Evolutionary conservation across 2,329 filamentous ascomycete species (phyloP).

Genomic region (Colletotrichum sp.): DNA sequence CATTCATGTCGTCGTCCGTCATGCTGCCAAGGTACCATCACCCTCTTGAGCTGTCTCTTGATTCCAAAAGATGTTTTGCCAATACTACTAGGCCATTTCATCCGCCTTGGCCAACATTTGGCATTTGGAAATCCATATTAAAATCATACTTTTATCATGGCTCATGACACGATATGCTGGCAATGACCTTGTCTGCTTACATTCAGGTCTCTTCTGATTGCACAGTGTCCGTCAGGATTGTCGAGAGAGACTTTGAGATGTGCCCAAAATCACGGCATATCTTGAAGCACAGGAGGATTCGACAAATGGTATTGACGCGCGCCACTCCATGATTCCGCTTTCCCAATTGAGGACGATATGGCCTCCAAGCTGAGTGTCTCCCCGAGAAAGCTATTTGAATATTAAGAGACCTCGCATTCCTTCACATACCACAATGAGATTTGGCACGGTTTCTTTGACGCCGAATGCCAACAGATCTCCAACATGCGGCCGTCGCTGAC

Average conservation of each 20-base stretch:
- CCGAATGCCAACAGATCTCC: background rate
- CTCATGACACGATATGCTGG: background rate
- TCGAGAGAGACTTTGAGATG: background rate
- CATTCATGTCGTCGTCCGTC: background rate
- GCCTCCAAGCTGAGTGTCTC: background rate
- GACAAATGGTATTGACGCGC: background rate
- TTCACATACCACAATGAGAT: background rate
- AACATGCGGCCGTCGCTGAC: conserved; percentile 19
- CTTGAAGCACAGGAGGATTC: background rate
- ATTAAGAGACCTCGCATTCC: background rate
- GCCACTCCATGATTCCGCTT: background rate
- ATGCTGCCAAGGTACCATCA: background rate
- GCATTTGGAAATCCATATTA: background rate
- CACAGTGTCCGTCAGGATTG: background rate
- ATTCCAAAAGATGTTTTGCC: background rate
- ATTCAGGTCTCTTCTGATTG: background rate
- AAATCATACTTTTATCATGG: background rate
- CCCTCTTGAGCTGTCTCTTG: background rate
- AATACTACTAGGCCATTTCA: background rate
- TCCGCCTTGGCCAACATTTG: background rate
- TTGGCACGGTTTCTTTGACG: background rate
- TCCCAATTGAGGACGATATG: background rate
- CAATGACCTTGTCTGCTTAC: background rate
- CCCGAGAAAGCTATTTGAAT: background rate
- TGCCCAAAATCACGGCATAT: background rate